Conservation (phyloP, 495 filamentous ascomycete genomes). For the Daldinia loculata region DNA sequence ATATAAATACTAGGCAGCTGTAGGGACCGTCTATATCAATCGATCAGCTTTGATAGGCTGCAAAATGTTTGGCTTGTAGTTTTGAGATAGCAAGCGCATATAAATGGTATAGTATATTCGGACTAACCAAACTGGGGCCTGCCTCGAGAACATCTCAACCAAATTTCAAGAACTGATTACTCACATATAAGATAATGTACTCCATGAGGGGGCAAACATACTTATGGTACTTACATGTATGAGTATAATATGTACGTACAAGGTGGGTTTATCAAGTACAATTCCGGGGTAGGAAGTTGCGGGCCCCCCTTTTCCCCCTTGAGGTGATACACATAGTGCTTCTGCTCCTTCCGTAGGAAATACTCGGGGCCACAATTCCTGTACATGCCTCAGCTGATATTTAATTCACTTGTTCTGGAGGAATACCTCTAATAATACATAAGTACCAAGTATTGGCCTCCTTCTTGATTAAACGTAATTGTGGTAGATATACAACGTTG, state of each 20-base stretch:
- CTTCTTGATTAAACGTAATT: not conserved
- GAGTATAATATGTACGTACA: not conserved
- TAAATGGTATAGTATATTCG: not conserved
- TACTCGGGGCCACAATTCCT: not conserved
- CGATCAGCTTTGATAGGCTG: not conserved
- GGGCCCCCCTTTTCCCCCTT: not conserved
- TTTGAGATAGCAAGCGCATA: not conserved
- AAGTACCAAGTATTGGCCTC: not conserved
- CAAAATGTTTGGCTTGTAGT: not conserved
- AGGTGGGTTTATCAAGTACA: not conserved
- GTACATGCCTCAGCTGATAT: constrained; percentile 1
- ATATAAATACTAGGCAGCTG: not conserved
- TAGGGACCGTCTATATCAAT: not conserved
- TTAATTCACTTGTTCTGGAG: not conserved
- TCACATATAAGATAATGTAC: not conserved
- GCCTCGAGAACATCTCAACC: not conserved
- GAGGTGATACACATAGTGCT: not conserved
- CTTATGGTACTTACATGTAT: not conserved
- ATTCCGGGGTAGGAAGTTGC: not conserved
- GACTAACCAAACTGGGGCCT: not conserved
- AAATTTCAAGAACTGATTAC: not conserved
- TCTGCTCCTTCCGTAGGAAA: not conserved
- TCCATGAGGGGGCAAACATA: not conserved
- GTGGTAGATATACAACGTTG: not conserved
- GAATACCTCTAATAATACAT: not conserved